A percentile compares a stretch with the other conserved stretches of the same genome.
phyloP scores from a whole-genome alignment of 345 rosid genomes.

The Gossypium mustelinum region DNA sequence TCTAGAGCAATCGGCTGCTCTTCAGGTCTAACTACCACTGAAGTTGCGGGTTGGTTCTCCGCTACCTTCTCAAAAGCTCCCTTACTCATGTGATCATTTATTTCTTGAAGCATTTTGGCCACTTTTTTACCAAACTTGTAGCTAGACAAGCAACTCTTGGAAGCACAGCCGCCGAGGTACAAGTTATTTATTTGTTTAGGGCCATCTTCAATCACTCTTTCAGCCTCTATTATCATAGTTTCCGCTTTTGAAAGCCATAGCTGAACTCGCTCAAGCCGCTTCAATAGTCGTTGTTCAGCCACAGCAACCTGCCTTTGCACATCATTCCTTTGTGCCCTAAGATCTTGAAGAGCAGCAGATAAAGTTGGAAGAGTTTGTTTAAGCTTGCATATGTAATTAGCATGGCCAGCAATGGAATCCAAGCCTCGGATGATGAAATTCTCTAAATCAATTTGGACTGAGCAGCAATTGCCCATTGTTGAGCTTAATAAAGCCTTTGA shows the following conservation, averaged over 20 bases:
- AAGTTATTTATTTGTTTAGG: background rate
- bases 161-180: slow-evolving; percentile 8
- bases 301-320: background rate
- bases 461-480: background rate
- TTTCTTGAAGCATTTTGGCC: slow-evolving; percentile 24
- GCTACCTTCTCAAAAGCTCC: slow-evolving; percentile 32
- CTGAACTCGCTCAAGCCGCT: background rate
- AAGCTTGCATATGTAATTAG: background rate
- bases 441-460: background rate
- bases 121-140: slow-evolving; percentile 25
- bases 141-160: background rate
- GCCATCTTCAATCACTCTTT: background rate
- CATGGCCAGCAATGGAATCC: background rate
- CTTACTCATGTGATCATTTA: slow-evolving; percentile 22
- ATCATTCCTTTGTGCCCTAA: background rate
- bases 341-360: background rate
- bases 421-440: background rate
- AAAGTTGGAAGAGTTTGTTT: background rate
- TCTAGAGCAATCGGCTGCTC: background rate
- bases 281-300: background rate
- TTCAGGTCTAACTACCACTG: background rate
- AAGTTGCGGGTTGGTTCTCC: background rate
- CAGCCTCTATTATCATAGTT: background rate
- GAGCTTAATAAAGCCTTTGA: too few relatives aligned
- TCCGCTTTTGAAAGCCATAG: background rate